Base-by-base conservation (phyloP, 2,329 filamentous ascomycete species). In the Periconia macrospinosa region DNA sequence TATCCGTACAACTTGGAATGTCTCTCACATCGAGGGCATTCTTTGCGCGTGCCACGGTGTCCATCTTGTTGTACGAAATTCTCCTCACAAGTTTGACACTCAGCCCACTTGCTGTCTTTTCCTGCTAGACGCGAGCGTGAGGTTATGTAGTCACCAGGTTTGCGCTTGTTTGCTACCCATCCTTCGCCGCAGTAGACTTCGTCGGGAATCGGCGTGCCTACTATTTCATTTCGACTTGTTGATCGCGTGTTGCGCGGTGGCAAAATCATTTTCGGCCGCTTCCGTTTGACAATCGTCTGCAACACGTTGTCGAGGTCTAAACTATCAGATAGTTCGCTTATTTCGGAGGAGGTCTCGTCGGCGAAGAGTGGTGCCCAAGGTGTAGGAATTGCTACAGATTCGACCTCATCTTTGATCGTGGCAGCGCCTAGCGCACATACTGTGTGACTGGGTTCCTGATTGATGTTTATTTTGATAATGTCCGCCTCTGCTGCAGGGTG, bases 1-100 rank as follows among this genome's bases (percentile, higher is more conserved):
- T 90, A 97, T 0, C 95, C 95, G 70, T 97, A 99, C 0, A 99
- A 78, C 77, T 96, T 97, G 15, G 90, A 95, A 69, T 99, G 94
- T 0, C 94, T 85, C 76, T 99, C 94, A 73, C 94, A 99, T 7
- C 94, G 86, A 3, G 91, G 92, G 71, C 94, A 99, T 15, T 91
- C 88, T 46, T 89, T 86, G 49, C 88, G 86, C 1, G 92, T 97
- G 60, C 87, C 50, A 7, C 64, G 88, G 71, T 96, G 97, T 0
- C 91, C 91, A 59, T 97, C 89, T 41, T 86, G 82, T 72, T 97
- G 93, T 6, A 97, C 88, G 69, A 97, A 99, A 55, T 87, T 85
- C 1, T 83, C 82, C 47, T 85, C 83, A 76, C 94, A 99, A 23
- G 89, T 91, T 48, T 86, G 90, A 76, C 94, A 99, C 58, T 91